A percentile compares a stretch with the other conserved stretches of the same genome.
These are phyloP conservation scores for Aspergillus quadricinctus DNA, from an alignment of 2,329 filamentous ascomycete genomes.

Conservation along the genomic window DNA sequence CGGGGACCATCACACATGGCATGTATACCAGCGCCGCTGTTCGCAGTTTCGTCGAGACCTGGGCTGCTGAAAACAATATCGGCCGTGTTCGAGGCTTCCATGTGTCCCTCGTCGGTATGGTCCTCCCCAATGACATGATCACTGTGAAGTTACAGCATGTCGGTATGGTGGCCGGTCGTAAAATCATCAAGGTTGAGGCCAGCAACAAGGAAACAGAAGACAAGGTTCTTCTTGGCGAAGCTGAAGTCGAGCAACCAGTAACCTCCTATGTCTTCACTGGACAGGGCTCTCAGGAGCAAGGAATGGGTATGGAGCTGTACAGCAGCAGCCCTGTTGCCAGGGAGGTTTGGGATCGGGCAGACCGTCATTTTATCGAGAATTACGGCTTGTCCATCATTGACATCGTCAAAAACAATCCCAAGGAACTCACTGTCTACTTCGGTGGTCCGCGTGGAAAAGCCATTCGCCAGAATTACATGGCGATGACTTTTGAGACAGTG, in stretches of 20 bases:
- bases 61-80: slow-evolving; percentile 98
- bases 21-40: slow-evolving; percentile 99
- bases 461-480: slow-evolving; percentile 98
- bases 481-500: slow-evolving; percentile 99
- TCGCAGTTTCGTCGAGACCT: slow-evolving; percentile 92
- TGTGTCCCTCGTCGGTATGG: slow-evolving; percentile 96
- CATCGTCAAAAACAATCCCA: slow-evolving; percentile 99
- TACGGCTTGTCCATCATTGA: slow-evolving; percentile 98
- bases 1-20: slow-evolving; percentile 95
- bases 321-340: slow-evolving; percentile 87
- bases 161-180: slow-evolving; percentile 95
- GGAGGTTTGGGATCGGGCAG: slow-evolving; percentile 96
- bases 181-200: slow-evolving; percentile 98
- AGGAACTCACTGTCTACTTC: slow-evolving; percentile 97
- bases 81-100: slow-evolving; percentile 97
- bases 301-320: slow-evolving; percentile 99
- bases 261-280: slow-evolving; percentile 98
- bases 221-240: slow-evolving; percentile 91
- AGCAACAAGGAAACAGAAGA: slow-evolving; percentile 94
- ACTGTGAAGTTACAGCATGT: slow-evolving; percentile 94
- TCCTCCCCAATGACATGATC: slow-evolving; percentile 91
- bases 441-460: slow-evolving; percentile 94
- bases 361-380: slow-evolving; percentile 97
- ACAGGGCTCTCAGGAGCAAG: slow-evolving; percentile 96
- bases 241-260: slow-evolving; percentile 95